Base-by-base conservation (phyloP, 2,329 filamentous ascomycete genomes). In the Phialophora verrucosa region DNA sequence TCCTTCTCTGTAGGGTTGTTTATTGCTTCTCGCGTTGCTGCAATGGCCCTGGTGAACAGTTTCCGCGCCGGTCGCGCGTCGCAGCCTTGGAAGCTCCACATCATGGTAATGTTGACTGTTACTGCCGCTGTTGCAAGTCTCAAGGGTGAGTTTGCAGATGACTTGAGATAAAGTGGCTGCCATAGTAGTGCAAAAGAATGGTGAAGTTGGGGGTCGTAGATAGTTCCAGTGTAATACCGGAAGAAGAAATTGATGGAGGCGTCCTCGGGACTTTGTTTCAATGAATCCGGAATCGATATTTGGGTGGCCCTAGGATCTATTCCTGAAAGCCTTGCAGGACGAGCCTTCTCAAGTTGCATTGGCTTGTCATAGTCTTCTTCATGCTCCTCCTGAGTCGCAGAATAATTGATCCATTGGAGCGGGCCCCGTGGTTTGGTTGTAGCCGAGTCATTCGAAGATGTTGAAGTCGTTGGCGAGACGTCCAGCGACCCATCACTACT, bases 181-280 rank as follows among this genome's bases (percentile, higher is more conserved):
- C 70, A 70, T 8, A 66, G 31, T 7, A 53, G 60, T 25, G 70
- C 64, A 49, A 73, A 72, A n/a, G 66, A 63, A 54, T 58, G 61
- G 42, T 49, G 63, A 49, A 63, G 44, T n/a, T 68, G 58, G n/a
- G 61, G 42, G 54, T 69, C 65, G 49, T 64, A 38, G 12, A 63
- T 44, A 4, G 56, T 67, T 12, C 70, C 69, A 3, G 60, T 58
- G 54, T 71, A 71, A 55, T 70, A 64, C 3, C 59, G 66, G 58
- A 73, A 72, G 53, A 73, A 73, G 62, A 73, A 71, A 57, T 65
- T 69, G 17, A 69, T 63, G 23, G 69, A 70, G 31, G 66, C 68
- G 23, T 65, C 61, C 63, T 70, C 57, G 6, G 61, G 60, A 61
- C 70, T 64, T 59, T 59, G 61, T 49, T 64, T 60, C 11, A 72